Evolutionary conservation across 2,329 filamentous ascomycete genomes (phyloP), one percentile per base, ranked within the genome.

Genomic region (Talaromyces pinophilus): DNA sequence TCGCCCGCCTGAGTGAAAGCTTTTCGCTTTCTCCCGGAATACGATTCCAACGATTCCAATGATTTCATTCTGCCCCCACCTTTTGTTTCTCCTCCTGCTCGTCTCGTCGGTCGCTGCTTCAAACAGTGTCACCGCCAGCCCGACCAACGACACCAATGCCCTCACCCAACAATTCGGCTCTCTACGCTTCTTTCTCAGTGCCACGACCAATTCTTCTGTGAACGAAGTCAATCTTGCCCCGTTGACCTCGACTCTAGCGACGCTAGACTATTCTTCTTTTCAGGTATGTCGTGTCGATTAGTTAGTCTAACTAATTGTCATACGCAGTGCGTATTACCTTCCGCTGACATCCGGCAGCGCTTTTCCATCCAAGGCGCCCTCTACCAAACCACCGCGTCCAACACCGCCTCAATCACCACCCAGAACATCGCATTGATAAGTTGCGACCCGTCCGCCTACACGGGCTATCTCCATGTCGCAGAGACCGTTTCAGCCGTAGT

Each of bases 381-480:
- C 5, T 55, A 46, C 3, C 33, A 44, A 28, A 63, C 61, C 3
- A 60, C 52, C 5, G n/a, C 60, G 8, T 46, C 60, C 65, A 67
- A 63, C 61, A 35, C 65, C 15, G 65, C 65, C 50, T 63, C 65
- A 5, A 25, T 63, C 38, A 46, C 42, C 2, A 5, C 60, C 10
- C 42, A 33, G 22, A 68, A 72, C 22, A 80, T 82, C 65, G 79
- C 78, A 61, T 78, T 78, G 57, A 71, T 82, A 62, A 77, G 76
- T 50, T 82, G 80, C 69, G 80, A 82, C 68, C 67, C 71, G 1
- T 71, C 73, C 42, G 75, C 73, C 28, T 82, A 82, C 68, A 69
- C 74, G 11, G 80, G 78, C n/a, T 74, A 76, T 38, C 68, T 79
- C 35, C 71, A 74, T 68, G 77, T 74, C 10, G 74, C 72, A 63